Conservation (phyloP, 164 flowering plant species). For the Nymphaea thermarum region DNA sequence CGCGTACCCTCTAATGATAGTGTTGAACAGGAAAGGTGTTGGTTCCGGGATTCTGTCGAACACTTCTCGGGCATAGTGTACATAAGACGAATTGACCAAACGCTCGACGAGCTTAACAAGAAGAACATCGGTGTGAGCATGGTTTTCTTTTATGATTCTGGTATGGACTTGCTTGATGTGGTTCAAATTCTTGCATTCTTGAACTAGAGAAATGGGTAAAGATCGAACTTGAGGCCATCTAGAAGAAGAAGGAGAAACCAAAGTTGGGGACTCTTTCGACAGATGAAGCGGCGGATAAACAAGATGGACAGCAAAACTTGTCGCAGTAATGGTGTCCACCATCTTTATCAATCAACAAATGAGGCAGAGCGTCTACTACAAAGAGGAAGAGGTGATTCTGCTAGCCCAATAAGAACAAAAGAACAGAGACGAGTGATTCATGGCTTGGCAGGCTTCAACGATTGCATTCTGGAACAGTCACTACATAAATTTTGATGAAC, state of each 20-base stretch:
- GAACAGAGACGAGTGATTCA: too few relatives aligned
- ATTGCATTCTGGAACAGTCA: too few relatives aligned
- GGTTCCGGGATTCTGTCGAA: conserved; percentile 11
- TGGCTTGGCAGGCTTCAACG: too few relatives aligned
- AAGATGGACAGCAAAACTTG: too few relatives aligned
- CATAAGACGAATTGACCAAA: conserved; percentile 5
- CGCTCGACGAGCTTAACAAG: conserved; percentile 11
- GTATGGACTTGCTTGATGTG: conserved; percentile 16
- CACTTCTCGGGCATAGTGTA: conserved; percentile 12
- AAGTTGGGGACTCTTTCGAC: background rate
- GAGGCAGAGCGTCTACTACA: too few relatives aligned
- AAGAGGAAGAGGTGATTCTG: too few relatives aligned
- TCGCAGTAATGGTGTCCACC: too few relatives aligned
- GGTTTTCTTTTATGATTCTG: conserved; percentile 14
- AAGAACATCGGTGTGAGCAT: conserved; percentile 6
- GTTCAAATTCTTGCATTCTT: conserved; percentile 10
- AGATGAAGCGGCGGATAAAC: background rate
- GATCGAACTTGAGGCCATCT: conserved; percentile 5
- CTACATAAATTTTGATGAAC: too few relatives aligned
- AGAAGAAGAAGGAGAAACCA: background rate
- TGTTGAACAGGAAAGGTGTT: conserved; percentile 15
- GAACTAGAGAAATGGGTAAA: conserved; percentile 7
- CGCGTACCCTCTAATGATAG: conserved; percentile 14
- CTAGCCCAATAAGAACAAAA: too few relatives aligned
- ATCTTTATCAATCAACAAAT: too few relatives aligned